Conservation (phyloP, 257 asterid genomes). For the Solanum acaule region DNA sequence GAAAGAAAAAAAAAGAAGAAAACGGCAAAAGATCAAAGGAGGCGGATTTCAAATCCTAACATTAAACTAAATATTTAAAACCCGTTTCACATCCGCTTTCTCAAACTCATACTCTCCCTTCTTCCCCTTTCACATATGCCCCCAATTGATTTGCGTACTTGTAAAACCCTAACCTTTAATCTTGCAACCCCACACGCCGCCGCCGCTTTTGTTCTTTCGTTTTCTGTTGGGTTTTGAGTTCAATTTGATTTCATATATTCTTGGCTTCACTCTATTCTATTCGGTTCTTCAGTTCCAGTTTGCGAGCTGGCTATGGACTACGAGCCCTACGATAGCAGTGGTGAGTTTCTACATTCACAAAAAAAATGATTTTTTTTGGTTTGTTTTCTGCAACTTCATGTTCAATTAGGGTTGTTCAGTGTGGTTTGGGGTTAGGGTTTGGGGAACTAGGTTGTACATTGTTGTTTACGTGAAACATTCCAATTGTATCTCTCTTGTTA, state of each 20-base stretch:
- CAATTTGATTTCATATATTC: neutral
- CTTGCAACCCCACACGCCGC: neutral
- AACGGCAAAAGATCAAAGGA: neutral
- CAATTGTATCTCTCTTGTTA: neutral
- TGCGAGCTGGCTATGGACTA: slow-evolving; percentile 53
- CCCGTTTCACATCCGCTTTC: slow-evolving; percentile 49
- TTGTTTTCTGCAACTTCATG: neutral
- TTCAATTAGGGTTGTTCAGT: neutral
- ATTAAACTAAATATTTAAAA: slow-evolving; percentile 17
- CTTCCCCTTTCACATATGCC: neutral
- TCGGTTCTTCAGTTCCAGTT: neutral
- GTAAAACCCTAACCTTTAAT: slow-evolving; percentile 7
- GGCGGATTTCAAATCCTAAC: slow-evolving; percentile 40
- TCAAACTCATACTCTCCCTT: slow-evolving; percentile 2
- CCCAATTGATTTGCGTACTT: slow-evolving; percentile 15
- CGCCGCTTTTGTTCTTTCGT: neutral
- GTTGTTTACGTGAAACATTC: neutral
- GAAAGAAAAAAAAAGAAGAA: neutral
- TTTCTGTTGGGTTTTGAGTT: neutral
- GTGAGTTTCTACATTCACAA: slow-evolving; percentile 22
- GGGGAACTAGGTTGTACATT: neutral
- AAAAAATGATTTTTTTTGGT: neutral
- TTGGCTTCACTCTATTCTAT: neutral
- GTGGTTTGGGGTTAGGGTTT: neutral
- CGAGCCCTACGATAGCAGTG: slow-evolving; percentile 64